Conservation (phyloP, 306 rosid genomes). For the Cucumis hystrix region DNA sequence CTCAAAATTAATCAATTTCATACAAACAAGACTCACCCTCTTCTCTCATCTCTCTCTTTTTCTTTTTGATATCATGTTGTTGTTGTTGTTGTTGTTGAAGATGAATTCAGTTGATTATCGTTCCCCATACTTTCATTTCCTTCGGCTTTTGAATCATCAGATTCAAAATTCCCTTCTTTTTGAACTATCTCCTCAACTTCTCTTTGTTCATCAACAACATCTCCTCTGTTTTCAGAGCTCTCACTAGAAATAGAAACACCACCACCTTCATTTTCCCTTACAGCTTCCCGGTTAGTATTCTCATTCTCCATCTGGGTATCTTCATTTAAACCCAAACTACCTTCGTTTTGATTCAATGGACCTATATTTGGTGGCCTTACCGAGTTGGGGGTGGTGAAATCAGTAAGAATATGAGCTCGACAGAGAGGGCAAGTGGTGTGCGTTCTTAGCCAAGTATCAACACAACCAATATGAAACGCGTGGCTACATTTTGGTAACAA, state of each 20-base stretch:
- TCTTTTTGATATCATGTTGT: not conserved
- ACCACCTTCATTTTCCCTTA: not conserved
- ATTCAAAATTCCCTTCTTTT: constrained; percentile 11
- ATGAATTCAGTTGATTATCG: not conserved
- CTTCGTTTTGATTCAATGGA: constrained; percentile 16
- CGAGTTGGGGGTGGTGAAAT: constrained; percentile 1
- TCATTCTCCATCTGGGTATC: constrained; percentile 24
- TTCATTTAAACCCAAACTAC: constrained; percentile 8
- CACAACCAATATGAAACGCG: not conserved
- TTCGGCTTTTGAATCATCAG: not conserved
- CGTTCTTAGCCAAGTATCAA: not conserved
- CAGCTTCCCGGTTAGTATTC: constrained; percentile 10
- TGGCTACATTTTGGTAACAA: not conserved
- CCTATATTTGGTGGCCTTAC: not conserved
- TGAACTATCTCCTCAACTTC: constrained; percentile 14
- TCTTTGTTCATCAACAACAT: constrained; percentile 17
- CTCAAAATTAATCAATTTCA: too few relatives aligned
- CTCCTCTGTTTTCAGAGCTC: constrained; percentile 14
- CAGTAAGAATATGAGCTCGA: not conserved
- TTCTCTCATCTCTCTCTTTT: not conserved
- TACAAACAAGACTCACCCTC: too few relatives aligned
- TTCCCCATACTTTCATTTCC: not conserved
- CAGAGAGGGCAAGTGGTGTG: constrained; percentile 1
- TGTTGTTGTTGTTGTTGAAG: not conserved
- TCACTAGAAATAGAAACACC: not conserved